These are phyloP conservation scores for Diaporthe sp. DNA, from an alignment of 2,329 filamentous ascomycete species.

Conservation along the genomic window DNA sequence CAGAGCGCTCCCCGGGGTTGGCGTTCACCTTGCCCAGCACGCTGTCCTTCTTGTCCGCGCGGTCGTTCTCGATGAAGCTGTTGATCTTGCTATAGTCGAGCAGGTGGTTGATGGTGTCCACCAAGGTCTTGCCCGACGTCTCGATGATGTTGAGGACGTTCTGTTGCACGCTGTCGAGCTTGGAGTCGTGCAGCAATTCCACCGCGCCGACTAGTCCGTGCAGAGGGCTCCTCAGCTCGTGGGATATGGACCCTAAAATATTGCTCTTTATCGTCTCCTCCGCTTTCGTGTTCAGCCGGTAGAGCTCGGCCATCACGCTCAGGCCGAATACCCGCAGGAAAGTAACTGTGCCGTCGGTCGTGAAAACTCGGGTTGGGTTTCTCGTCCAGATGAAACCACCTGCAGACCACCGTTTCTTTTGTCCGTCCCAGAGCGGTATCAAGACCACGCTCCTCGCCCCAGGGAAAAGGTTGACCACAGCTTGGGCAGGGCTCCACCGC, in stretches of 20 bases:
- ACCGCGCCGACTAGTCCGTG: slow-evolving; percentile 71
- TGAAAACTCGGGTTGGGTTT: slow-evolving; percentile 59
- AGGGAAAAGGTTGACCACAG: slow-evolving; percentile 56
- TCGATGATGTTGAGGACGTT: slow-evolving; percentile 65
- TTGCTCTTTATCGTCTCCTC: slow-evolving; percentile 67
- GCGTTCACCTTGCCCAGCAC: slow-evolving; percentile 39
- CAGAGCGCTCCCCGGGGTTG: slow-evolving; percentile 37
- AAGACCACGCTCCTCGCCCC: slow-evolving; percentile 61
- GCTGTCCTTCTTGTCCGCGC: slow-evolving; percentile 36
- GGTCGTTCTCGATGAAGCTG: slow-evolving; percentile 43
- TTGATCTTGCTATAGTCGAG: slow-evolving; percentile 67
- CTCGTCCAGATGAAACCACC: slow-evolving; percentile 65
- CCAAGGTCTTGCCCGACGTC: slow-evolving; percentile 64
- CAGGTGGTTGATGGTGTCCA: slow-evolving; percentile 65
- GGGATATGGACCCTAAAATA: slow-evolving; percentile 71
- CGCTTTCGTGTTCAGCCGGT: slow-evolving; percentile 55
- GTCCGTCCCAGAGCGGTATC: slow-evolving; percentile 59
- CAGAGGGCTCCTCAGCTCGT: slow-evolving; percentile 72
- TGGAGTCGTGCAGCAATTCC: slow-evolving; percentile 67
- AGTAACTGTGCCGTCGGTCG: slow-evolving; percentile 62
- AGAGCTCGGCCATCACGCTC: slow-evolving; percentile 70
- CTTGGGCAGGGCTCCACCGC: slow-evolving; percentile 42
- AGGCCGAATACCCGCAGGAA: slow-evolving; percentile 67
- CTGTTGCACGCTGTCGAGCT: slow-evolving; percentile 60
- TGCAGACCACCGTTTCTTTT: slow-evolving; percentile 62